A percentile compares a stretch with the other conserved stretches of the same genome.
These are phyloP conservation scores for Clitopilus hobsonii DNA, from an alignment of 768 basidiomycete species.

Conservation along the genomic window DNA sequence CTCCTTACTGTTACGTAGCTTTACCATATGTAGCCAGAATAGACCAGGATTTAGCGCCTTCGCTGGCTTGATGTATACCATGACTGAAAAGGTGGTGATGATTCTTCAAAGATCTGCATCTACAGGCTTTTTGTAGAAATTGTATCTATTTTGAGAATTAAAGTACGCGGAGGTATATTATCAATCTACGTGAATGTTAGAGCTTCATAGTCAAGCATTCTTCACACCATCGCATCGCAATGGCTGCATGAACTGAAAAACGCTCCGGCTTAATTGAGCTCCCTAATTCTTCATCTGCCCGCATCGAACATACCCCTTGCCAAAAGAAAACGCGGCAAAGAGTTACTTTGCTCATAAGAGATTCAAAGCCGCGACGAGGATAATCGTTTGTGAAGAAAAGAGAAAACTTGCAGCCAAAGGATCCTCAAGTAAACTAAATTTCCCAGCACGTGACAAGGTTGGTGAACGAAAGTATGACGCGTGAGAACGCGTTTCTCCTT, in stretches of 20 bases:
- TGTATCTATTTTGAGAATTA: too few relatives aligned
- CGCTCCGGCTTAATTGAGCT: slow-evolving; percentile 83
- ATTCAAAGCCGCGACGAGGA: slow-evolving; percentile 28
- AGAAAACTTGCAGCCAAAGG: not conserved
- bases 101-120: too few relatives aligned
- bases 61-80: too few relatives aligned
- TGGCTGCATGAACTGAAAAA: slow-evolving; percentile 36
- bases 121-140: not conserved
- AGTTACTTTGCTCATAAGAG: slow-evolving; percentile 44
- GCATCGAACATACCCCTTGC: slow-evolving; percentile 37
- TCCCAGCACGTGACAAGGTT: not conserved
- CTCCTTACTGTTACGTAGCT: not conserved
- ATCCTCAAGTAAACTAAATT: not conserved
- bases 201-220: slow-evolving; percentile 75
- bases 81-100: too few relatives aligned
- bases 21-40: slow-evolving; percentile 3
- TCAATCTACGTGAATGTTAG: slow-evolving; percentile 34
- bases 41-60: too few relatives aligned
- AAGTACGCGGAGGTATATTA: slow-evolving; percentile 2
- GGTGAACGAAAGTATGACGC: not conserved
- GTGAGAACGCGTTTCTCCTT: not conserved
- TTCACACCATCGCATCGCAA: slow-evolving; percentile 38
- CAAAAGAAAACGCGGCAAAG: slow-evolving; percentile 40
- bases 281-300: slow-evolving; percentile 36
- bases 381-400: slow-evolving; percentile 9